These are phyloP conservation scores for Hordeum vulgare DNA, from an alignment of 176 grass and related monocot genomes.

Conservation along the genomic window MorexV3_pseudomolecules_assembly NC_058523.1:7011143-7011642, in stretches of 20 bases:
- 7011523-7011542: too few relatives aligned
- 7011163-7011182: neutral
- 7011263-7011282: conserved; percentile 31
- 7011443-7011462: neutral
- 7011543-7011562: too few relatives aligned
- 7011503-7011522: too few relatives aligned
- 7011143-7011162: neutral
- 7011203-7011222: neutral
- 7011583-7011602: neutral
- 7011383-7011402: conserved; percentile 47
- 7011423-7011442: neutral
- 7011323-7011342: conserved; percentile 32
- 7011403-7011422: neutral
- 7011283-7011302: conserved; percentile 3
- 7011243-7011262: conserved; percentile 37
- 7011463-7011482: neutral
- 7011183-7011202: neutral
- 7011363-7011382: conserved; percentile 29
- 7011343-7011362: conserved; percentile 29
- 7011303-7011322: conserved; percentile 41
- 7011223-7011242: neutral
- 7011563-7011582: too few relatives aligned
- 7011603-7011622: neutral
- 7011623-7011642: neutral
- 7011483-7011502: neutral